Conservation (phyloP, 305 asterid species). For the Fraxinus platypoda region DNA sequence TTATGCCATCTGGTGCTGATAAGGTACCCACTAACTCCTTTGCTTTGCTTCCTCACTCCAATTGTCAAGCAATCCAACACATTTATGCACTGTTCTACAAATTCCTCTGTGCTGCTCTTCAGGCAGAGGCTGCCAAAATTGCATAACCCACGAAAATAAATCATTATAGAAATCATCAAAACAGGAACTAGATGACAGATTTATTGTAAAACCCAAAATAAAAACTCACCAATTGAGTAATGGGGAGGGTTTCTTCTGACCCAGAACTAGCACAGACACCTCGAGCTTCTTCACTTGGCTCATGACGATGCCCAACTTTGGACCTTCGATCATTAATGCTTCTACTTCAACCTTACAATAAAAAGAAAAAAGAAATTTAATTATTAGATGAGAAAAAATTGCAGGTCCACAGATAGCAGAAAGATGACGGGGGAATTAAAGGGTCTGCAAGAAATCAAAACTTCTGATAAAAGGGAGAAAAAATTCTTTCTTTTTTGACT, state of each 20-base stretch:
- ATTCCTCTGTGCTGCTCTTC: slow-evolving; percentile 50
- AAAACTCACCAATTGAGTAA: slow-evolving; percentile 53
- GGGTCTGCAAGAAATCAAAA: background rate
- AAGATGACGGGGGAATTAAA: background rate
- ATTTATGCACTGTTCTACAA: slow-evolving; percentile 71
- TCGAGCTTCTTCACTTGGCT: slow-evolving; percentile 92
- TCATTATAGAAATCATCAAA: background rate
- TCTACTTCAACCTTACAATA: slow-evolving; percentile 74
- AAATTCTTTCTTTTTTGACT: background rate
- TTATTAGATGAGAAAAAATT: background rate
- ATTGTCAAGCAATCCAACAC: slow-evolving; percentile 76
- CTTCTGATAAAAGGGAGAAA: background rate
- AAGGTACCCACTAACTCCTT: slow-evolving; percentile 79
- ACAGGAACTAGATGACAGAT: background rate
- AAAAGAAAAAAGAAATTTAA: background rate
- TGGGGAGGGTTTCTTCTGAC: slow-evolving; percentile 65
- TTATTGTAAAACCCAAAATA: background rate
- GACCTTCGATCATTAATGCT: slow-evolving; percentile 79
- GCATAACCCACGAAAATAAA: background rate
- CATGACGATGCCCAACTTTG: slow-evolving; percentile 64
- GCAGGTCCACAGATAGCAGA: background rate
- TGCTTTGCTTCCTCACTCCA: slow-evolving; percentile 80
- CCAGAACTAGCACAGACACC: slow-evolving; percentile 80
- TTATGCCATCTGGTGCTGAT: slow-evolving; percentile 93
- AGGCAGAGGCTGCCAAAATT: slow-evolving; percentile 52